These are phyloP conservation scores for Pythium volutum DNA, from an alignment of 352 stramenopile species.

Conservation along the genomic window DNA sequence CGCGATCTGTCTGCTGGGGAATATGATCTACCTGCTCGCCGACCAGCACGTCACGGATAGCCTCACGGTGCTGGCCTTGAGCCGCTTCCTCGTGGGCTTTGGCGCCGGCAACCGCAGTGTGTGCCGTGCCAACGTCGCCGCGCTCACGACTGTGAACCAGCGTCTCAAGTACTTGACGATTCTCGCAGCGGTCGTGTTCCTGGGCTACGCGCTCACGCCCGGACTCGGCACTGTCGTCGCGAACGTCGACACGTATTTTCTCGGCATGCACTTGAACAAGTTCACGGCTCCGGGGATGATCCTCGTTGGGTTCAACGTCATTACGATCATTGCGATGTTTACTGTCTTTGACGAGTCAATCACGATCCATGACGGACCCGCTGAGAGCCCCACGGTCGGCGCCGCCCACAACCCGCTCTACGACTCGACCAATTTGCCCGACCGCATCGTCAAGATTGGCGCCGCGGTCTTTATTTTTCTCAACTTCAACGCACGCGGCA, in stretches of 20 bases:
- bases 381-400: conserved; percentile 40
- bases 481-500: conserved; percentile 73
- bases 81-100: conserved; percentile 77
- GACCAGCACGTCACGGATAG: conserved; percentile 58
- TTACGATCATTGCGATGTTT: conserved; percentile 68
- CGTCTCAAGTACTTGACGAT: conserved; percentile 75
- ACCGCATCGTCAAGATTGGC: conserved; percentile 70
- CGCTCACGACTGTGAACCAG: conserved; percentile 68
- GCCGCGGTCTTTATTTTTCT: conserved; percentile 77
- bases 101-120: conserved; percentile 77
- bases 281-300: conserved; percentile 68
- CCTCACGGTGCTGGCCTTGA: conserved; percentile 44
- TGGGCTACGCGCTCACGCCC: conserved; percentile 71
- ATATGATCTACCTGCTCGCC: conserved; percentile 73
- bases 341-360: conserved; percentile 54
- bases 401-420: conserved; percentile 45
- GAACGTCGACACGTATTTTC: conserved; percentile 50
- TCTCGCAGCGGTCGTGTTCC: conserved; percentile 68
- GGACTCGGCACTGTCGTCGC: conserved; percentile 68
- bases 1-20: conserved; percentile 62
- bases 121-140: conserved; percentile 67
- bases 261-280: conserved; percentile 72
- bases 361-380: conserved; percentile 53
- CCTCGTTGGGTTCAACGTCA: conserved; percentile 52
- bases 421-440: conserved; percentile 49